phyloP scores from a whole-genome alignment of 2,329 filamentous ascomycete genomes.

The Penicillium occitanis region DNA sequence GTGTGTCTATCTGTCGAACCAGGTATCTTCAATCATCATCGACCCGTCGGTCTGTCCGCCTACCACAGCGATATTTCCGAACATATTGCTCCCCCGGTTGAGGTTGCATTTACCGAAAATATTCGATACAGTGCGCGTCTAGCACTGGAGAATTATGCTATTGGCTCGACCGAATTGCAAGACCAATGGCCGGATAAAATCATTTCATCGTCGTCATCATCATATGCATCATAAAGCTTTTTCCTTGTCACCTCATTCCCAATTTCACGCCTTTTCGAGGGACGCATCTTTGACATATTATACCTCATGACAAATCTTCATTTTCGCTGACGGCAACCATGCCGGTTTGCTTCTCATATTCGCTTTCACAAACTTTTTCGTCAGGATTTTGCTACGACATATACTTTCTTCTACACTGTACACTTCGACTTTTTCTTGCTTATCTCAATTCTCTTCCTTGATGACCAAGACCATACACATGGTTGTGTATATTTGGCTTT shows the following conservation, averaged over 20 bases:
- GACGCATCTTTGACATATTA: neutral
- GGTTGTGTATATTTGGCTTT: conserved; percentile 6
- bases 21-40: conserved; percentile 26
- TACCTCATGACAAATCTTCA: neutral
- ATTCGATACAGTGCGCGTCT: conserved; percentile 22
- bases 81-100: conserved; percentile 19
- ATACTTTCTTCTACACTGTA: neutral
- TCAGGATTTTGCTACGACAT: neutral
- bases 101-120: conserved; percentile 22
- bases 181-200: conserved; percentile 21
- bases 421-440: neutral
- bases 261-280: neutral
- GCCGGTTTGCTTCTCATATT: neutral
- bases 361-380: neutral
- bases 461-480: neutral
- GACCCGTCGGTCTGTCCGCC: conserved; percentile 20
- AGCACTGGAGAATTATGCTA: conserved; percentile 16
- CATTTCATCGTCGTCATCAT: conserved; percentile 10
- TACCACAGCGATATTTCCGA: conserved; percentile 23
- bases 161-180: conserved; percentile 14
- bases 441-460: neutral
- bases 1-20: conserved; percentile 25
- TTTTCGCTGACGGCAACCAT: neutral
- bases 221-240: neutral
- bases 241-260: neutral